Evolutionary conservation across 106 monocot species (phyloP), one percentile per base, ranked within the genome.

Genomic region (Dioscorea zingiberensis): DNA sequence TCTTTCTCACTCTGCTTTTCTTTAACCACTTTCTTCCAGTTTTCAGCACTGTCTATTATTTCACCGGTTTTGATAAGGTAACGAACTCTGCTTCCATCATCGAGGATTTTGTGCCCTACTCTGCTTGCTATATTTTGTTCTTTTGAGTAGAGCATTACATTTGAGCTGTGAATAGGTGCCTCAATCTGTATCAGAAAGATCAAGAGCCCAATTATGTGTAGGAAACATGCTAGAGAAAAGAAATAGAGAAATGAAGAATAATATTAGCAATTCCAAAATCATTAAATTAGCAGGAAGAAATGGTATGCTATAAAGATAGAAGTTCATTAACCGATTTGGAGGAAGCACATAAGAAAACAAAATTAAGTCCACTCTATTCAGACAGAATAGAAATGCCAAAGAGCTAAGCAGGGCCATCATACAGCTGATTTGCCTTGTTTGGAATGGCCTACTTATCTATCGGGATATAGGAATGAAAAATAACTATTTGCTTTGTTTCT

Each of bases 71-170:
- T 97, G 46, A 97, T 75, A 26, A 92, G 92, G 59, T 84, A 91
- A 18, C 95, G 91, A 11, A 91, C 95, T 55, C 78, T 80, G 58
- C 74, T 74, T 58, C 91, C 95, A 69, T 97, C 88, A 45, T 97
- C 92, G 3, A 97, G 81, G 19, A 85, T 63, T 55, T 97, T 97
- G 63, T 88, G 88, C 46, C 95, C 95, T 12, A 92, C 91, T 61
- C 95, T 72, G 64, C 95, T 97, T 7, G 95, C 81, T 23, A 92
- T 79, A 30, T 84, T 71, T 69, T 97, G 65, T 69, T 92, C 95
- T 69, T 85, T 97, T 13, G 95, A 97, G 65, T 88, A 97, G 44
- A 97, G 64, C 95, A 97, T 92, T 67, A 97, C 76, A 68, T 97
- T 97, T 45, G 95, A 97, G 81, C 95, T 97, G 74, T 97, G 95